Conservation (phyloP, 805 yeast genomes). For the Sugiyamaella lignohabitans region DNA sequence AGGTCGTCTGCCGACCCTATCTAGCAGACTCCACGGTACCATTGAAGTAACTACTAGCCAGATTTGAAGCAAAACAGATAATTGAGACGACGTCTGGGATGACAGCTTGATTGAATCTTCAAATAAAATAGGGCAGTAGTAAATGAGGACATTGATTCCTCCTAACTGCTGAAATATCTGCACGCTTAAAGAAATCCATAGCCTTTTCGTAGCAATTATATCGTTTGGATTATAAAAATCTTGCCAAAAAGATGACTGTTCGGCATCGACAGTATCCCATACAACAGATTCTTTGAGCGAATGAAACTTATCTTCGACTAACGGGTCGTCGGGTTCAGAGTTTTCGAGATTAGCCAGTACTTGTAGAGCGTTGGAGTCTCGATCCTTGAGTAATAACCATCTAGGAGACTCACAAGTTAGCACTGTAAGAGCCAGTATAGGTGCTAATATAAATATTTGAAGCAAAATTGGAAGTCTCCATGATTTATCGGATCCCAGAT, state of each 20-base stretch:
- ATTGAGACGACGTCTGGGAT: constrained; percentile 1
- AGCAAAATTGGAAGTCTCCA: constrained; percentile 70
- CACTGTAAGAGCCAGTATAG: constrained; percentile 5
- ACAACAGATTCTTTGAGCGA: constrained; percentile 8
- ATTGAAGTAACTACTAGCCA: constrained; percentile 5
- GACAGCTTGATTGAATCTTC: constrained; percentile 12
- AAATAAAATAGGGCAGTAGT: constrained; percentile 10
- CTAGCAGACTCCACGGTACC: constrained; percentile 6
- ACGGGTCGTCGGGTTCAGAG: neutral
- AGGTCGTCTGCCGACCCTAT: constrained; percentile 5
- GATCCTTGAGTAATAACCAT: constrained; percentile 11
- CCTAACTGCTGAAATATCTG: constrained; percentile 7
- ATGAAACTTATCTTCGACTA: neutral
- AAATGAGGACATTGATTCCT: constrained; percentile 1
- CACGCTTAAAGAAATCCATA: neutral
- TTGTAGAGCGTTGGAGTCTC: constrained; percentile 5
- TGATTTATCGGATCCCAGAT: constrained; percentile 26
- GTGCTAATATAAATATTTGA: constrained; percentile 47
- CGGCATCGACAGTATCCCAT: constrained; percentile 2
- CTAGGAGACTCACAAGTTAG: constrained; percentile 12
- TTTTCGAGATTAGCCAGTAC: constrained; percentile 7
- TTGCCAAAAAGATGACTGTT: constrained; percentile 7
- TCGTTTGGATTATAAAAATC: constrained; percentile 7
- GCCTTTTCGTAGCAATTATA: neutral
- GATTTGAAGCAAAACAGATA: constrained; percentile 6